Evolutionary conservation across 306 rosid genomes (phyloP).

Genomic region (Sindora glabra): DNA sequence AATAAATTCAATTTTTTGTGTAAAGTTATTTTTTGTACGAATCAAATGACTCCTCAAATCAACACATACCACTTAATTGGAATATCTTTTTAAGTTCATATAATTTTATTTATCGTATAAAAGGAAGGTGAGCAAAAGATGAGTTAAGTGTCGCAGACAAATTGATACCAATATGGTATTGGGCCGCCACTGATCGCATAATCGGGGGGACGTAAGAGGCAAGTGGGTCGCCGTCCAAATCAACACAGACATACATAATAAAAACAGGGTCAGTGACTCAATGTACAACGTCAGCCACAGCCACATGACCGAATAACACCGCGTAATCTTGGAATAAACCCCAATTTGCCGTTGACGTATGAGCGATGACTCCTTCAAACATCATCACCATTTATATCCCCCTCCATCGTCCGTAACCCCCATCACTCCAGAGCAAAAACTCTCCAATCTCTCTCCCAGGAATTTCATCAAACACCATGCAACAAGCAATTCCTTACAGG

Average conservation of each 20-base stretch:
- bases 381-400: slow-evolving; percentile 1
- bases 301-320: slow-evolving; percentile 20
- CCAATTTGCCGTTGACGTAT: slow-evolving; percentile 31
- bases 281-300: slow-evolving; percentile 24
- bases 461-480: slow-evolving; percentile 23
- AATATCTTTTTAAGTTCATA: too few relatives aligned
- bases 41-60: too few relatives aligned
- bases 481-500: slow-evolving; percentile 66
- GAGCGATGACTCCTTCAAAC: slow-evolving; percentile 30
- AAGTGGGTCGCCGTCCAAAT: slow-evolving; percentile 31
- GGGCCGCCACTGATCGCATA: not conserved
- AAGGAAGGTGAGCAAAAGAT: too few relatives aligned
- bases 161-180: too few relatives aligned
- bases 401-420: not conserved
- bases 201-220: too few relatives aligned
- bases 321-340: slow-evolving; percentile 12
- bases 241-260: not conserved
- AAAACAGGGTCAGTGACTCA: slow-evolving; percentile 8
- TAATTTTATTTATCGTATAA: too few relatives aligned
- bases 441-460: not conserved
- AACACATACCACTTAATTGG: too few relatives aligned
- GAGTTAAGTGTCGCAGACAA: not conserved
- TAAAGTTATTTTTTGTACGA: too few relatives aligned
- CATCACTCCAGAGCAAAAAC: not conserved
- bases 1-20: too few relatives aligned